Percentiles rank a stretch among this genome's conserved stretches.
These are phyloP conservation scores for Adansonia grandidieri DNA, from an alignment of 441 rosid species.

Conservation along the genomic window DNA sequence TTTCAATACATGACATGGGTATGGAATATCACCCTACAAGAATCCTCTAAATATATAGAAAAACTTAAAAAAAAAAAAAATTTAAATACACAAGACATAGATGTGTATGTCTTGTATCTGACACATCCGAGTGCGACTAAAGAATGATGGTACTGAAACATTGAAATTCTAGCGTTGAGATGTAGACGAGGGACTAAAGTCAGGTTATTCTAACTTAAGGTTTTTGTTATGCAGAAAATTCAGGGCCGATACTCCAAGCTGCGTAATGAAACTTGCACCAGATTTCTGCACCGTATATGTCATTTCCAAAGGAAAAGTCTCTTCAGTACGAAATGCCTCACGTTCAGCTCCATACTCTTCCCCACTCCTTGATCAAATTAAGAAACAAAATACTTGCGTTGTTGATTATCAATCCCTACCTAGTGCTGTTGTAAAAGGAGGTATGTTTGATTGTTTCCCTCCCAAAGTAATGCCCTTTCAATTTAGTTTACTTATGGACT, in stretches of 20 bases:
- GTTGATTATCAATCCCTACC: conserved; percentile 32
- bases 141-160: too few species aligned
- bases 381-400: conserved; percentile 34
- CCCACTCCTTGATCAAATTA: conserved; percentile 60
- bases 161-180: too few species aligned
- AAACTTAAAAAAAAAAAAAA: too few species aligned
- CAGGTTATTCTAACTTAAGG: too few species aligned
- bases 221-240: conserved; percentile 55
- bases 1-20: too few species aligned
- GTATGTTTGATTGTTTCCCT: conserved; percentile 36
- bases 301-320: conserved; percentile 75
- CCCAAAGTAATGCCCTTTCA: neutral
- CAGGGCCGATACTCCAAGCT: conserved; percentile 67
- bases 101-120: too few species aligned
- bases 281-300: conserved; percentile 90
- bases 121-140: too few species aligned
- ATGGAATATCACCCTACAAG: too few species aligned
- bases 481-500: neutral
- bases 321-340: conserved; percentile 62
- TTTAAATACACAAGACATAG: too few species aligned
- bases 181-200: too few species aligned
- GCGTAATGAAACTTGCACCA: conserved; percentile 71
- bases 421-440: conserved; percentile 48
- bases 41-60: too few species aligned
- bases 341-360: conserved; percentile 70